Conservation (phyloP, 768 basidiomycete species). For the Tylopilus sp. region DNA sequence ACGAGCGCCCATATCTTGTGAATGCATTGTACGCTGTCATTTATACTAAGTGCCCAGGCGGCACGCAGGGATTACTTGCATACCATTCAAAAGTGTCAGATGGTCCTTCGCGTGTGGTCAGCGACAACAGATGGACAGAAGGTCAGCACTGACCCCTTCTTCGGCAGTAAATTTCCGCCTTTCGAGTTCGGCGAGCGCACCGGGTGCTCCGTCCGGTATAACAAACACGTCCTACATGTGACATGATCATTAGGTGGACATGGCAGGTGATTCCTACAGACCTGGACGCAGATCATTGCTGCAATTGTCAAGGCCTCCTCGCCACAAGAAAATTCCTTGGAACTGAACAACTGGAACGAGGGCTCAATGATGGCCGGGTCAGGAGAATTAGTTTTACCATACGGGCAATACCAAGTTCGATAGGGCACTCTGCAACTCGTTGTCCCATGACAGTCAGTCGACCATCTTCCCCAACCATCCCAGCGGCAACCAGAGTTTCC, state of each 20-base stretch:
- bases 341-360: slow-evolving; percentile 68
- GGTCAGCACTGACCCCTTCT: slow-evolving; percentile 70
- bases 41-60: slow-evolving; percentile 4
- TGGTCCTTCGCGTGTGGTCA: slow-evolving; percentile 65
- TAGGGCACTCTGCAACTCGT: slow-evolving; percentile 89
- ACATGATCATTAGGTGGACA: not conserved
- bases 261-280: slow-evolving; percentile 25
- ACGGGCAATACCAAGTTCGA: slow-evolving; percentile 90
- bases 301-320: slow-evolving; percentile 96
- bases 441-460: slow-evolving; percentile 73
- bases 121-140: not conserved
- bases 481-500: slow-evolving; percentile 75
- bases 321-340: slow-evolving; percentile 83
- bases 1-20: slow-evolving; percentile 73
- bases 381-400: slow-evolving; percentile 55
- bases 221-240: slow-evolving; percentile 77
- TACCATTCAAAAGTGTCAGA: slow-evolving; percentile 89
- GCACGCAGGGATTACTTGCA: not conserved
- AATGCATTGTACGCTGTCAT: slow-evolving; percentile 89
- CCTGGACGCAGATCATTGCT: slow-evolving; percentile 93
- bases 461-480: slow-evolving; percentile 82
- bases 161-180: slow-evolving; percentile 95
- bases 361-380: not conserved
- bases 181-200: slow-evolving; percentile 88
- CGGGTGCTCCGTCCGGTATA: slow-evolving; percentile 79